Evolutionary conservation across 73 alveolate species (phyloP).

Genomic region (Paramecium biaurelia): DNA sequence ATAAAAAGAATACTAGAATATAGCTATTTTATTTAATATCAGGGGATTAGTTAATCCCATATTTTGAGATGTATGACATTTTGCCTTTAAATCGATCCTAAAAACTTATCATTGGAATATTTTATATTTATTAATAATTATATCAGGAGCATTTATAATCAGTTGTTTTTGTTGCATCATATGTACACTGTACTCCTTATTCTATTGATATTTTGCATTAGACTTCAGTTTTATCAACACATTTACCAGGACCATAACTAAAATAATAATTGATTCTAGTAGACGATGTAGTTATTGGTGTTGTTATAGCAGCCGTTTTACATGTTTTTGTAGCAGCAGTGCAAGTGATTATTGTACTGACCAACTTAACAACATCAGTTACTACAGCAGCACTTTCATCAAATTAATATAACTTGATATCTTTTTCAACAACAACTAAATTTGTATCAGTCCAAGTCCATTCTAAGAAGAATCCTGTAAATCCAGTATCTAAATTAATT

Average conservation of each 20-base stretch:
- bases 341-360: background rate
- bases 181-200: background rate
- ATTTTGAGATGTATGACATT: slow-evolving; percentile 1
- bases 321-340: background rate
- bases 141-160: background rate
- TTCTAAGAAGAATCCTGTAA: background rate
- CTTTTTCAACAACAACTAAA: background rate
- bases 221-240: background rate
- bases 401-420: background rate
- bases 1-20: background rate
- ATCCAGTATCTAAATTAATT: background rate
- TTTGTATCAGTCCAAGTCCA: slow-evolving; percentile 40
- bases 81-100: background rate
- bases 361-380: background rate
- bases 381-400: background rate
- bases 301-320: background rate
- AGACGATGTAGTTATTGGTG: background rate
- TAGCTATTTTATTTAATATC: background rate
- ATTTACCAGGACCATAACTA: slow-evolving; percentile 26
- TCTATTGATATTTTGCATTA: background rate
- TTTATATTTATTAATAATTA: background rate
- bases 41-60: background rate
- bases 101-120: background rate
- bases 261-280: background rate
- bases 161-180: background rate